Percentiles rank a stretch among this genome's conserved stretches.
phyloP scores from a whole-genome alignment of 768 basidiomycete genomes.

The Boletus edulis region DNA sequence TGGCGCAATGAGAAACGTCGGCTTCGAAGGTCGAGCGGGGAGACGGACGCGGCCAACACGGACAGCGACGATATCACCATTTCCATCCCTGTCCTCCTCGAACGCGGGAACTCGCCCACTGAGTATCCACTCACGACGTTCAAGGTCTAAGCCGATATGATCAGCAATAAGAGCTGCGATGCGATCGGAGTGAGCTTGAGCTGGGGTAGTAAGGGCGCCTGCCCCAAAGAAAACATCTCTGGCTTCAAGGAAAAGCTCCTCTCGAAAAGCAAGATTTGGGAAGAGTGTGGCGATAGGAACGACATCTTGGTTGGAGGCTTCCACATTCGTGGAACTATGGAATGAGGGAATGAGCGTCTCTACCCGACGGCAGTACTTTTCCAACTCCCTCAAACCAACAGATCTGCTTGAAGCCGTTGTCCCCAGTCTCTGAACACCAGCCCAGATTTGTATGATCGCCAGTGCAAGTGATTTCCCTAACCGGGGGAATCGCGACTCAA shows the following conservation, averaged over 20 bases:
- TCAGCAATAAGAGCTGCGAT: constrained; percentile 56
- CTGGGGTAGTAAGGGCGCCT: constrained; percentile 49
- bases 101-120: constrained; percentile 64
- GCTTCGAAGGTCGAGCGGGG: constrained; percentile 40
- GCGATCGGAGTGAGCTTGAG: constrained; percentile 46
- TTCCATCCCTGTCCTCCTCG: constrained; percentile 63
- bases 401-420: constrained; percentile 52
- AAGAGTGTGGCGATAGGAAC: constrained; percentile 48
- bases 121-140: constrained; percentile 71
- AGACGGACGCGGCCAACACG: constrained; percentile 64
- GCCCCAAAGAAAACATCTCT: constrained; percentile 91
- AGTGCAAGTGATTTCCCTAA: constrained; percentile 48
- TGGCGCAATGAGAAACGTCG: constrained; percentile 29
- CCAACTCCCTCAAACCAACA: constrained; percentile 75
- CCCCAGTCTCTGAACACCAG: constrained; percentile 49
- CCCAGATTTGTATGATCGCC: constrained; percentile 71
- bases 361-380: constrained; percentile 80
- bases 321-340: constrained; percentile 42
- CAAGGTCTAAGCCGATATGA: constrained; percentile 63
- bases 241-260: constrained; percentile 87
- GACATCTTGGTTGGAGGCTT: constrained; percentile 19
- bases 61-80: constrained; percentile 57
- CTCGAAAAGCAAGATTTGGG: constrained; percentile 72
- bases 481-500: constrained; percentile 62
- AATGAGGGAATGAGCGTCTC: constrained; percentile 55